Percentiles rank a stretch among this genome's conserved stretches.
These are phyloP conservation scores for Bruguiera hainesii DNA, from an alignment of 441 rosid species.

Conservation along the genomic window DNA sequence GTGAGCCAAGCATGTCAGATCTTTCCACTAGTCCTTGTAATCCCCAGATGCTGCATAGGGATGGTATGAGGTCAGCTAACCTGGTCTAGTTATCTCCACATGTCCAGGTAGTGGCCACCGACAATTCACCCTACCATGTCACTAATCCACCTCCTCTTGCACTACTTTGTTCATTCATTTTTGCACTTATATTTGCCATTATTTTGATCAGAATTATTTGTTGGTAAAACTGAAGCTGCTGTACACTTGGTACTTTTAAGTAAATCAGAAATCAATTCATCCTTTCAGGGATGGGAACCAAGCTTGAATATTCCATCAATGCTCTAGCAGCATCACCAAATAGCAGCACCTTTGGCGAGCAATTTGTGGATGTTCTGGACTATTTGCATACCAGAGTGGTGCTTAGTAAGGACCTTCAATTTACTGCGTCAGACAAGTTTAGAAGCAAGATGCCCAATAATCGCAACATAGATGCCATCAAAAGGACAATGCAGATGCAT, in stretches of 20 bases:
- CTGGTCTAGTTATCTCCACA: not conserved
- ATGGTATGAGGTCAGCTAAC: not conserved
- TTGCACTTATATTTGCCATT: not conserved
- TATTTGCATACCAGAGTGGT: constrained; percentile 21
- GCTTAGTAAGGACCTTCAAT: constrained; percentile 22
- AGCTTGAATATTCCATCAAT: constrained; percentile 40
- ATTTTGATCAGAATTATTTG: too few relatives aligned
- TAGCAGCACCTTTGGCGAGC: constrained; percentile 30
- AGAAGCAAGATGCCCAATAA: constrained; percentile 34
- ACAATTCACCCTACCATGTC: constrained; percentile 19
- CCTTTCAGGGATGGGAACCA: constrained; percentile 78
- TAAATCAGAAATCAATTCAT: not conserved
- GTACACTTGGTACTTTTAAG: not conserved
- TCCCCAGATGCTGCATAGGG: not conserved
- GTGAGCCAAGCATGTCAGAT: not conserved
- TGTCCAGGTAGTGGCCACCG: not conserved
- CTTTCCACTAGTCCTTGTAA: not conserved
- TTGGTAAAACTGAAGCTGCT: not conserved
- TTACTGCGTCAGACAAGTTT: constrained; percentile 16
- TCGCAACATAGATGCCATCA: constrained; percentile 51
- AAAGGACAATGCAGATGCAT: constrained; percentile 71
- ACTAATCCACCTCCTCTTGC: not conserved
- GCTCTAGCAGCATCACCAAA: constrained; percentile 34
- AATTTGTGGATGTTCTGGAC: constrained; percentile 40
- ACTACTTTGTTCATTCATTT: not conserved